Conservation (phyloP, 257 asterid species). For the Solanum sejunctum region DNA sequence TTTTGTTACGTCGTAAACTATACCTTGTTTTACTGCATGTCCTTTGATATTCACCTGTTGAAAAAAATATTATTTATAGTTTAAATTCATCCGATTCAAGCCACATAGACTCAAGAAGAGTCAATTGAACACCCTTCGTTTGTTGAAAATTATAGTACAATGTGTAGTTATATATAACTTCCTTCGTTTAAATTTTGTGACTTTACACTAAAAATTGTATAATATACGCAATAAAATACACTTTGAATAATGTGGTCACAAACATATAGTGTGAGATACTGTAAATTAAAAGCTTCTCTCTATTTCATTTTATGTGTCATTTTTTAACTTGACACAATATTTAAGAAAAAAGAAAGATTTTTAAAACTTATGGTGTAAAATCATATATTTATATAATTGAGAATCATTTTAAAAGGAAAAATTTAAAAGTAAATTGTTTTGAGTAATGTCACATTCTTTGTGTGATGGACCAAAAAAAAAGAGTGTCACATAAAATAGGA, state of each 20-base stretch:
- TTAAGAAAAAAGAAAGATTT: too few relatives aligned
- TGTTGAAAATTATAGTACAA: neutral
- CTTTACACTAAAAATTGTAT: neutral
- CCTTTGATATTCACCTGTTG: conserved; percentile 40
- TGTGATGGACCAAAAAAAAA: too few relatives aligned
- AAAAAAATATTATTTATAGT: neutral
- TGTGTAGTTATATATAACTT: neutral
- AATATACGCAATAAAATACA: neutral
- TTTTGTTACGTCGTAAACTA: conserved; percentile 14
- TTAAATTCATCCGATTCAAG: neutral
- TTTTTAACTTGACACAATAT: too few relatives aligned
- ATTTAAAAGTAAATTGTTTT: too few relatives aligned
- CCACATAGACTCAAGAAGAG: neutral
- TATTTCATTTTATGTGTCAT: too few relatives aligned
- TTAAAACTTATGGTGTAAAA: too few relatives aligned
- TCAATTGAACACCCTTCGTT: neutral
- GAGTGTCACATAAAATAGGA: too few relatives aligned
- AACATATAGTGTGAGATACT: neutral
- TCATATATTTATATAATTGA: too few relatives aligned
- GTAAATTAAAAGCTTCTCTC: neutral
- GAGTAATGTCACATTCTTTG: too few relatives aligned
- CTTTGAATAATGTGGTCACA: neutral
- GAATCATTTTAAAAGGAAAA: too few relatives aligned
- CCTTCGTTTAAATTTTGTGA: neutral
- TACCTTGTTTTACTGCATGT: conserved; percentile 33